phyloP scores from a whole-genome alignment of 768 basidiomycete species.

The Infundibulicybe gibba region DNA sequence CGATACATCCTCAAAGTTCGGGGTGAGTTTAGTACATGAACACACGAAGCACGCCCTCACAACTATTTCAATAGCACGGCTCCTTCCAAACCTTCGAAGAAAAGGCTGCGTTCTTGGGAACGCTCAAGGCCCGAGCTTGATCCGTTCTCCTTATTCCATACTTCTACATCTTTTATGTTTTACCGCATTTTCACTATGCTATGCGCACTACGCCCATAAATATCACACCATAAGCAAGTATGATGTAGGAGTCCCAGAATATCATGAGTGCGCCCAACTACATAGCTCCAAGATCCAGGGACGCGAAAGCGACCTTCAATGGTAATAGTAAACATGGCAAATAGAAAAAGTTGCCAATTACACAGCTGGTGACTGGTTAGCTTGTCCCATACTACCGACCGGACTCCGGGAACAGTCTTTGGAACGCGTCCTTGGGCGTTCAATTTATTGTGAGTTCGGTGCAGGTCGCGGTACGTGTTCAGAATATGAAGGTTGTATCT shows the following conservation, averaged over 20 bases:
- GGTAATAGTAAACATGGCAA: constrained; percentile 12
- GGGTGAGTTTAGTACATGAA: constrained; percentile 49
- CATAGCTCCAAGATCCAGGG: too few relatives aligned
- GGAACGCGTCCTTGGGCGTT: constrained; percentile 30
- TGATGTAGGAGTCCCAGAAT: too few relatives aligned
- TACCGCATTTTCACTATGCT: constrained; percentile 35
- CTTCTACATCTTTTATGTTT: constrained; percentile 31
- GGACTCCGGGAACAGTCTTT: not conserved
- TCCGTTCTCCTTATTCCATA: constrained; percentile 28
- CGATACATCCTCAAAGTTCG: constrained; percentile 97
- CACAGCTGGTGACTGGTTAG: too few relatives aligned
- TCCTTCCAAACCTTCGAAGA: constrained; percentile 97
- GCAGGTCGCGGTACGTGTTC: constrained; percentile 42
- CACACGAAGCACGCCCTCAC: not conserved
- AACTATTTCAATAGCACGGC: constrained; percentile 59
- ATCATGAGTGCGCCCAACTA: too few relatives aligned
- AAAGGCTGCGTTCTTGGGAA: constrained; percentile 92
- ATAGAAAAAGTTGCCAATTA: constrained; percentile 3
- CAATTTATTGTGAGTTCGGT: constrained; percentile 22
- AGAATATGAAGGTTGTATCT: not conserved
- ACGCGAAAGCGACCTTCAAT: not conserved
- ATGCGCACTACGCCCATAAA: constrained; percentile 17
- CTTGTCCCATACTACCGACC: not conserved
- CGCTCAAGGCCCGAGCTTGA: constrained; percentile 82
- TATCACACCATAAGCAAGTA: not conserved